phyloP scores from a whole-genome alignment of 306 rosid species.

The Albizia julibrissin region DNA sequence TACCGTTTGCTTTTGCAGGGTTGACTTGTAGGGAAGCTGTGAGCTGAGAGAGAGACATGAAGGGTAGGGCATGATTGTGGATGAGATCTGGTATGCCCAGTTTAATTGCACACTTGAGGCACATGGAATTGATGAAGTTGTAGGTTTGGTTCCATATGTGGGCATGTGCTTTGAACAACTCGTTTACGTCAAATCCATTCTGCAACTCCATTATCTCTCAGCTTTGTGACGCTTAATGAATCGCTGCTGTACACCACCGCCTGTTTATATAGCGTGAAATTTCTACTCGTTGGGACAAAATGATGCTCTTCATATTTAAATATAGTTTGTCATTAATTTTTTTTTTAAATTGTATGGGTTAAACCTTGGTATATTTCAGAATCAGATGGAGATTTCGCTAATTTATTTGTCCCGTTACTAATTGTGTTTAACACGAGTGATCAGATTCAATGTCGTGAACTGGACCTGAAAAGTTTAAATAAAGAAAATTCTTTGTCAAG shows the following conservation, averaged over 20 bases:
- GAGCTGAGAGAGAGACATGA: conserved; percentile 26
- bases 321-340: neutral
- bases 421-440: too few species aligned
- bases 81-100: conserved; percentile 17
- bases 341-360: neutral
- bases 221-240: neutral
- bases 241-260: neutral
- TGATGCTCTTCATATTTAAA: neutral
- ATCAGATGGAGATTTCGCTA: neutral
- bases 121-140: conserved; percentile 12
- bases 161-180: neutral
- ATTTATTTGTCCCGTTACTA: neutral
- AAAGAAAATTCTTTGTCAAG: neutral
- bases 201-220: neutral
- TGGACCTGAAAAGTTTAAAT: neutral
- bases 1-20: conserved; percentile 26
- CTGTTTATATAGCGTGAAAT: neutral
- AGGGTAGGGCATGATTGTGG: conserved; percentile 38
- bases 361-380: neutral
- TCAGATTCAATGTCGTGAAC: neutral
- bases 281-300: neutral
- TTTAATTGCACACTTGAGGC: conserved; percentile 17
- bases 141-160: conserved; percentile 2
- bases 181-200: neutral
- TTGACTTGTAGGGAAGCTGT: conserved; percentile 8